Base-by-base conservation (phyloP, 352 stramenopile genomes). In the Globisporangium heterothallicum region DNA sequence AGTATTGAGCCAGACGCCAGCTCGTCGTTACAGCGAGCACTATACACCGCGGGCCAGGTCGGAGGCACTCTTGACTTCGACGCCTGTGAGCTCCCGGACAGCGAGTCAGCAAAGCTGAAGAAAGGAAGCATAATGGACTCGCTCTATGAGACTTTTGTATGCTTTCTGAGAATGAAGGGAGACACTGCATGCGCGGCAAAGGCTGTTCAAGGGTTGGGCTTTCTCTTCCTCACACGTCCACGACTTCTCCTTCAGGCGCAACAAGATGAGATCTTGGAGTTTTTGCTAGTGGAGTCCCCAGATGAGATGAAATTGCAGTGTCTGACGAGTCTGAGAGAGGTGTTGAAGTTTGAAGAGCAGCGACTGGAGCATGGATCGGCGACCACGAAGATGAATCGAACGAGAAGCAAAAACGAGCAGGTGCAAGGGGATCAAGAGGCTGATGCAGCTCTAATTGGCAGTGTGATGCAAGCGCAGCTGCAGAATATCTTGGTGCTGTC, bases 361-460 rank as follows among this genome's bases (percentile, higher is more conserved):
- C 84, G 83, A 13, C 54, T 92, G 19, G 78, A 84, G 57, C 77
- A 79, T 19, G 74, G 72, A 3, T 21, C 63, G 4, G 64, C 70
- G 0, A 56, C 63, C 29, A 64, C 65, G 26, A 73, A 60, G 27
- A 74, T 74, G 57, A 63, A 73, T 42, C 59, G 56, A n/a, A 68
- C 70, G 44, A 89, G 79, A 47, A 85, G 65, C 30, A 91, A 86
- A 49, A 69, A 83, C 34, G 61, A 84, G 7, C 80, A 92, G 61
- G 75, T 95, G 21, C 75, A 86, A 61, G 82, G 84, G n/a, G 84
- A 95, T 38, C 84, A 93, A 58, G 81, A 93, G 70, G 80, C 77
- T 13, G 82, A 92, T 27, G 80, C 80, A 18, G 84, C 80, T 6
- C 68, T 93, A n/a, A 92, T 95, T 36, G 84, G 83, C 25, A 83